phyloP scores from a whole-genome alignment of 495 filamentous ascomycete species.

The Annulohypoxylon stygium region DNA sequence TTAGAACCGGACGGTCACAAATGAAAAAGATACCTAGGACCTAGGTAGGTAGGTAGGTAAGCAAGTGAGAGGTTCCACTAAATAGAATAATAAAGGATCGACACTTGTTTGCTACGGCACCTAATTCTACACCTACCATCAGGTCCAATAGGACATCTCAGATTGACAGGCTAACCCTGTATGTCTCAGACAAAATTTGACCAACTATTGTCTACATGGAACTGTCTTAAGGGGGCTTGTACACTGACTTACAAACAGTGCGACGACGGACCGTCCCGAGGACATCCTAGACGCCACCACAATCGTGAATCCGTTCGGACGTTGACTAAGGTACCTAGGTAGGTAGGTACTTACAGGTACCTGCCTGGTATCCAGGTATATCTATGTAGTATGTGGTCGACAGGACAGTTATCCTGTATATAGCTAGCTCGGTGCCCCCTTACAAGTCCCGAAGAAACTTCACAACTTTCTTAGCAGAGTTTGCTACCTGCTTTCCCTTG shows the following conservation, averaged over 20 bases:
- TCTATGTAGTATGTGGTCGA: neutral
- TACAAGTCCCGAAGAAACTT: neutral
- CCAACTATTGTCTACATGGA: neutral
- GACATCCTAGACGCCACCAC: neutral
- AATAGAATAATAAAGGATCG: constrained; percentile 1
- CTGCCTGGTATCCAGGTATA: neutral
- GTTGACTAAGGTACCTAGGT: neutral
- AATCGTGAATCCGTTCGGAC: neutral
- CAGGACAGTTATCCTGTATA: neutral
- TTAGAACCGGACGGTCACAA: neutral
- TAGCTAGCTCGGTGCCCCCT: neutral
- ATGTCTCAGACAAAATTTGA: neutral
- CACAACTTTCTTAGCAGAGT: neutral
- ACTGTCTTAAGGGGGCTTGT: neutral
- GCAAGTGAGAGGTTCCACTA: neutral
- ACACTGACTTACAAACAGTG: neutral
- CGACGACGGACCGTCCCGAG: constrained; percentile 10
- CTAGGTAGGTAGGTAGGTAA: neutral
- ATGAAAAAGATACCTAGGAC: neutral
- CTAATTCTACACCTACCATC: neutral
- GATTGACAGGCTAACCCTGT: neutral
- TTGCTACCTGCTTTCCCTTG: neutral
- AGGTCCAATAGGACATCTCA: neutral
- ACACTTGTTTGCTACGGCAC: constrained; percentile 10
- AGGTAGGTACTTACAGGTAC: neutral